Evolutionary conservation across 805 yeast species (phyloP), one percentile per base, ranked within the genome.

Genomic region (Peterozyma toletana): DNA sequence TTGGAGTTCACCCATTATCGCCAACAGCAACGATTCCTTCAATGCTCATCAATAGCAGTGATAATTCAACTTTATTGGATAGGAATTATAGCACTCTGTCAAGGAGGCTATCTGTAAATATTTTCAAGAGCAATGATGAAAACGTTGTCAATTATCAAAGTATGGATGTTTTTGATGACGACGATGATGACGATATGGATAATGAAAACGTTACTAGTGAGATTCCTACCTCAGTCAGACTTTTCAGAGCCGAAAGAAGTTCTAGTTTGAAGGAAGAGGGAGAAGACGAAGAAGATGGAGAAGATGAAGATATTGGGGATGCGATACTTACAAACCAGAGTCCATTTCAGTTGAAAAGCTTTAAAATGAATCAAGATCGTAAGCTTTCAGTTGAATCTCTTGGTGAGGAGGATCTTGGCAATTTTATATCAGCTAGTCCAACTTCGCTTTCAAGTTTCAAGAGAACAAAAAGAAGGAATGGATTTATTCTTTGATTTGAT

Each of bases 131-230:
- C 27, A 21, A 21, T 21, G 38, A 35, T 9, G 18, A 35, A 35
- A 13, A 16, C 5, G n/a, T 16, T 11, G 27, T 16, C n/a, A 14
- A 17, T 13, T 38, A 38, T 21, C 41, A 30, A 38, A n/a, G 29
- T n/a, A 5, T 37, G 11, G 17, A 18, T 9, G 42, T 39, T 36
- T 39, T 39, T 27, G 37, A 39, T 15, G 42, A 39, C 3, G 37
- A 39, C 16, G 42, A 39, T 30, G 42, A 39, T 21, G 16, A 31
- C 11, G 42, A 33, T n/a, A 30, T 17, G 10, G 35, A 38, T 38
- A 31, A 27, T 9, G 17, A 30, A 2, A 31, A 27, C 9, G 11
- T 11, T 21, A 21, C 27, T 21, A 21, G 27, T 21, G 27, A 31
- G 15, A 14, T 31, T 31, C 13, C 13, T 5, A 31, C 34, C 5